Evolutionary conservation across 2,329 filamentous ascomycete genomes (phyloP).

Genomic region (Ophiostoma quercus): DNA sequence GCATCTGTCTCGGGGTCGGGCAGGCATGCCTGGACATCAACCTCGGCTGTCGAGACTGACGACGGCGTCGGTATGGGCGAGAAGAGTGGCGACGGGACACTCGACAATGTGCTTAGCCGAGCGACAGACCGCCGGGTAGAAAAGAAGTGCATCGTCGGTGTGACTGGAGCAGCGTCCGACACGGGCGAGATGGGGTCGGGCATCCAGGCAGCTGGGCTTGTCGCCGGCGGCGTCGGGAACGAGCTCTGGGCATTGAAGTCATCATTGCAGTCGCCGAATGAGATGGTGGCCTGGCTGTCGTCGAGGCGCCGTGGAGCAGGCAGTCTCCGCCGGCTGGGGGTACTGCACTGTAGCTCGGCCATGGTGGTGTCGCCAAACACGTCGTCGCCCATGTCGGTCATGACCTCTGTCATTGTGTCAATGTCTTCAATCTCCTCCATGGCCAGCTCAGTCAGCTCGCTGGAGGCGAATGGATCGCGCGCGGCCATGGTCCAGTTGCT

Average conservation of each 20-base stretch:
- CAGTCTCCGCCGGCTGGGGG: constrained; percentile 38
- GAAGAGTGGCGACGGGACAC: not conserved
- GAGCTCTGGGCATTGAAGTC: constrained; percentile 31
- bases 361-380: constrained; percentile 48
- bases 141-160: constrained; percentile 22
- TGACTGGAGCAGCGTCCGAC: not conserved
- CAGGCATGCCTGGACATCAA: constrained; percentile 40
- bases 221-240: constrained; percentile 53
- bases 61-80: not conserved
- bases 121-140: not conserved
- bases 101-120: not conserved
- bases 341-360: constrained; percentile 48
- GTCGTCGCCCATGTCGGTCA: constrained; percentile 30
- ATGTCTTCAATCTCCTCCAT: constrained; percentile 28
- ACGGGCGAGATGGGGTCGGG: not conserved
- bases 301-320: not conserved
- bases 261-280: constrained; percentile 9
- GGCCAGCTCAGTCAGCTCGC: not conserved
- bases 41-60: constrained; percentile 26
- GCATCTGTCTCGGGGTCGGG: constrained; percentile 41
- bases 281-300: constrained; percentile 31
- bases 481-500: constrained; percentile 51
- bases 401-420: constrained; percentile 40
- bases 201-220: constrained; percentile 40
- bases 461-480: constrained; percentile 42